phyloP scores from a whole-genome alignment of 768 basidiomycete species.

The Leccinum olivaceopallidum region DNA sequence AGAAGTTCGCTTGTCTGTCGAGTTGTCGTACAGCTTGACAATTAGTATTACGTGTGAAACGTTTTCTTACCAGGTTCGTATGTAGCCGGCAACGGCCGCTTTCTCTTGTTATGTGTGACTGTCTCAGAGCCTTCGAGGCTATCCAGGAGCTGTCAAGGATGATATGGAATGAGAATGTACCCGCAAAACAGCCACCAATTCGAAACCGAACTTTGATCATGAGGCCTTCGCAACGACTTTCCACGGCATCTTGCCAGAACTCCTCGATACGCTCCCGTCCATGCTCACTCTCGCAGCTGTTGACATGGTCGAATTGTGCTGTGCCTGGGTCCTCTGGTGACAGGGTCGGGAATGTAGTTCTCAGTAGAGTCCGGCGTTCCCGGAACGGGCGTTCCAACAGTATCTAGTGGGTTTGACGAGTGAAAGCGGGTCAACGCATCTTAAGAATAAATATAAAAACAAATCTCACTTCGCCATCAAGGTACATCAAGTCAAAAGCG shows the following conservation, averaged over 20 bases:
- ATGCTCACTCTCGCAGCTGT: constrained; percentile 63
- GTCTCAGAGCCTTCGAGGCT: constrained; percentile 43
- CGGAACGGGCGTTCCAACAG: constrained; percentile 72
- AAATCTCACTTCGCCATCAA: constrained; percentile 71
- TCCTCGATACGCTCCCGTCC: constrained; percentile 63
- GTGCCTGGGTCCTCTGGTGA: constrained; percentile 41
- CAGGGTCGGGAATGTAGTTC: constrained; percentile 58
- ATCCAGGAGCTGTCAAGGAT: constrained; percentile 59
- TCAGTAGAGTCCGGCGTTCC: constrained; percentile 64
- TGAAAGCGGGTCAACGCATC: background rate
- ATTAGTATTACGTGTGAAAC: constrained; percentile 1
- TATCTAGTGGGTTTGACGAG: constrained; percentile 42
- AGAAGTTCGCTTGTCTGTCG: constrained; percentile 73
- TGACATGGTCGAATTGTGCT: constrained; percentile 75
- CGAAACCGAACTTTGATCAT: constrained; percentile 75
- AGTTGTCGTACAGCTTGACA: background rate
- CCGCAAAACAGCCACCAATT: background rate
- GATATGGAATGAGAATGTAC: constrained; percentile 3
- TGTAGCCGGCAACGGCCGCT: constrained; percentile 76
- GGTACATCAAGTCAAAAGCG: constrained; percentile 87
- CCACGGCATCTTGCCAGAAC: constrained; percentile 77
- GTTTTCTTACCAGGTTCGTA: constrained; percentile 67
- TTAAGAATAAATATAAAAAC: background rate
- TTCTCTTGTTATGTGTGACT: constrained; percentile 39
- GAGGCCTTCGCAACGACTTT: constrained; percentile 84